These are phyloP conservation scores for Candida sp. DNA, from an alignment of 1,139 yeast genomes.

Conservation along the genomic window DNA sequence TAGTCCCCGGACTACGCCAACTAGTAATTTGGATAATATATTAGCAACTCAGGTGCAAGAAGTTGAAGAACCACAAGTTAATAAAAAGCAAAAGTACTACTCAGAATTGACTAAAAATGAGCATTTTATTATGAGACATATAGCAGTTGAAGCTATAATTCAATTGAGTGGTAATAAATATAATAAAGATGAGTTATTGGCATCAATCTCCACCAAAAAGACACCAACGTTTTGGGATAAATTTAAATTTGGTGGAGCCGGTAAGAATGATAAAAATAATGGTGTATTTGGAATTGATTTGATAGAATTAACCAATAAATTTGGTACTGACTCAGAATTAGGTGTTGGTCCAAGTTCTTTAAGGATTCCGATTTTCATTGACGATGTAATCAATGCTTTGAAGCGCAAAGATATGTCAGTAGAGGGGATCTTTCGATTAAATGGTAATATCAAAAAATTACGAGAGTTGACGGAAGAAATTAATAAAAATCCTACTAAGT, in stretches of 20 bases:
- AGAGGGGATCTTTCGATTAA: conserved; percentile 94
- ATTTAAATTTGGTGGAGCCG: conserved; percentile 35
- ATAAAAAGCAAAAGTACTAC: conserved; percentile 45
- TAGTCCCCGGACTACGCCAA: conserved; percentile 10
- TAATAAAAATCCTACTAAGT: conserved; percentile 68
- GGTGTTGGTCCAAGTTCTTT: conserved; percentile 85
- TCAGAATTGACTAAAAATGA: conserved; percentile 69
- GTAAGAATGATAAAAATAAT: conserved; percentile 22
- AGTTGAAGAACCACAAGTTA: conserved; percentile 1
- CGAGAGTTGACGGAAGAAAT: conserved; percentile 73
- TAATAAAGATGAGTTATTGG: conserved; percentile 49
- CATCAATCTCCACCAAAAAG: conserved; percentile 56
- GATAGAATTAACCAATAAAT: conserved; percentile 64
- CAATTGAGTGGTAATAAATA: conserved; percentile 32
- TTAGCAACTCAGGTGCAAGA: conserved; percentile 3
- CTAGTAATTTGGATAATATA: conserved; percentile 10
- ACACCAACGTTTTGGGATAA: conserved; percentile 77
- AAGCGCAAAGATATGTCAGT: conserved; percentile 94
- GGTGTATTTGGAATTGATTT: conserved; percentile 80
- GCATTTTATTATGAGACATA: conserved; percentile 59
- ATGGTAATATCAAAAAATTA: conserved; percentile 88
- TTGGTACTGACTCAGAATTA: conserved; percentile 82
- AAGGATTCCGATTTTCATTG: conserved; percentile 81
- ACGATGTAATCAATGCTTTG: conserved; percentile 80
- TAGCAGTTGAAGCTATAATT: conserved; percentile 63